phyloP scores from a whole-genome alignment of 192 early-diverging fungal species.

The Spizellomyces sp. region DNA sequence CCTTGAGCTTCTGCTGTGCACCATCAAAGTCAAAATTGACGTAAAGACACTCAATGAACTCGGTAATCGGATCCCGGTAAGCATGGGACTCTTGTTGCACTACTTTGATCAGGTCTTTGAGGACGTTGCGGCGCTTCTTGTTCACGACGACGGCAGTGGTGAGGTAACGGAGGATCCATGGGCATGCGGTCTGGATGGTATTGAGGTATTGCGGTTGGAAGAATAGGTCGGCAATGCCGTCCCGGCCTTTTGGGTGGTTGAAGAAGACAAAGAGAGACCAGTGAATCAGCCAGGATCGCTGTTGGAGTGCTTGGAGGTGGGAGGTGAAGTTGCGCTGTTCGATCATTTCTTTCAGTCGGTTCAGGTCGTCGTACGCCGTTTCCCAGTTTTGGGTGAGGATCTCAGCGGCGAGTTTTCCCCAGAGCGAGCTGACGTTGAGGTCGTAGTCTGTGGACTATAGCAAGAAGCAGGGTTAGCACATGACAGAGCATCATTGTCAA shows the following conservation, averaged over 20 bases:
- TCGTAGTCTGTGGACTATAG: slow-evolving; percentile 82
- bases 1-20: slow-evolving; percentile 82
- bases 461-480: not conserved
- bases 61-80: slow-evolving; percentile 90
- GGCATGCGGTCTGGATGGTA: slow-evolving; percentile 95
- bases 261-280: slow-evolving; percentile 99
- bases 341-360: slow-evolving; percentile 83
- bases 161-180: slow-evolving; percentile 95
- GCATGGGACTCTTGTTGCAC: slow-evolving; percentile 76
- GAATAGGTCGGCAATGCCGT: slow-evolving; percentile 93
- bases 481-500: not conserved
- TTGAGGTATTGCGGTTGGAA: slow-evolving; percentile 91
- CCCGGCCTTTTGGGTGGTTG: slow-evolving; percentile 95
- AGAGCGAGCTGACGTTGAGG: slow-evolving; percentile 81
- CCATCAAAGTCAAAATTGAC: slow-evolving; percentile 93
- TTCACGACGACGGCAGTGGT: slow-evolving; percentile 90
- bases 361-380: slow-evolving; percentile 84
- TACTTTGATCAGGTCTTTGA: slow-evolving; percentile 89
- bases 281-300: slow-evolving; percentile 93
- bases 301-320: slow-evolving; percentile 88
- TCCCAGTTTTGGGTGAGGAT: slow-evolving; percentile 96
- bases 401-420: slow-evolving; percentile 97
- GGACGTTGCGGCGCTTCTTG: slow-evolving; percentile 74
- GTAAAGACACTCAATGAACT: slow-evolving; percentile 92
- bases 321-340: slow-evolving; percentile 65